A percentile compares a stretch with the other conserved stretches of the same genome.
Evolutionary conservation across 306 rosid genomes (phyloP).

Genomic region (Acacia melanoxylon): DNA sequence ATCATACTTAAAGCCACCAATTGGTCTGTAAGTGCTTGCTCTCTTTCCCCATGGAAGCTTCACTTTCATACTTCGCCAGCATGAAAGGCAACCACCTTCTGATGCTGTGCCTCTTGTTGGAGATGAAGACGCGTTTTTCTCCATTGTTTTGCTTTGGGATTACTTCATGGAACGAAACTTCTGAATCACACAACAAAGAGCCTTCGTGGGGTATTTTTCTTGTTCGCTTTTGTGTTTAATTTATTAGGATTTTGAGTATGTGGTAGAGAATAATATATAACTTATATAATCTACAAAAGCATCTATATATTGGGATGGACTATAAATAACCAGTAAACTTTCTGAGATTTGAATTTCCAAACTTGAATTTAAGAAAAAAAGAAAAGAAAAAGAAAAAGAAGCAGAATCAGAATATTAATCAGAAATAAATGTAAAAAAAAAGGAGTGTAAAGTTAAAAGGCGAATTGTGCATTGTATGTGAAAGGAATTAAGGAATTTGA

Average conservation of each 20-base stretch:
- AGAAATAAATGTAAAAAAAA: background rate
- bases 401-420: background rate
- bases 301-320: slow-evolving; percentile 10
- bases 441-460: background rate
- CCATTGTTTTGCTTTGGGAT: slow-evolving; percentile 32
- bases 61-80: slow-evolving; percentile 62
- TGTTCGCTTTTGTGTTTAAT: background rate
- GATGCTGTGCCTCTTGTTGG: slow-evolving; percentile 29
- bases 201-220: slow-evolving; percentile 1
- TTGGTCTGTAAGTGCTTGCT: slow-evolving; percentile 31
- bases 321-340: background rate
- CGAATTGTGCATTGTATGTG: background rate
- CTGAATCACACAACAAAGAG: background rate
- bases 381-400: no score
- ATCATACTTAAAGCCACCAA: slow-evolving; percentile 59
- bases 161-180: slow-evolving; percentile 29
- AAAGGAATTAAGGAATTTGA: background rate
- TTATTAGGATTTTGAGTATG: slow-evolving; percentile 40
- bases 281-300: background rate
- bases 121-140: slow-evolving; percentile 35
- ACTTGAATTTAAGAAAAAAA: background rate
- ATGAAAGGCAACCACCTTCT: slow-evolving; percentile 40
- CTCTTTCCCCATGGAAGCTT: slow-evolving; percentile 58
- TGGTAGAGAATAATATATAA: slow-evolving; percentile 39
- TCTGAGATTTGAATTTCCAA: slow-evolving; percentile 8